Base-by-base conservation (phyloP, 192 early-diverging fungal species). In the Allomyces javanicus region DNA sequence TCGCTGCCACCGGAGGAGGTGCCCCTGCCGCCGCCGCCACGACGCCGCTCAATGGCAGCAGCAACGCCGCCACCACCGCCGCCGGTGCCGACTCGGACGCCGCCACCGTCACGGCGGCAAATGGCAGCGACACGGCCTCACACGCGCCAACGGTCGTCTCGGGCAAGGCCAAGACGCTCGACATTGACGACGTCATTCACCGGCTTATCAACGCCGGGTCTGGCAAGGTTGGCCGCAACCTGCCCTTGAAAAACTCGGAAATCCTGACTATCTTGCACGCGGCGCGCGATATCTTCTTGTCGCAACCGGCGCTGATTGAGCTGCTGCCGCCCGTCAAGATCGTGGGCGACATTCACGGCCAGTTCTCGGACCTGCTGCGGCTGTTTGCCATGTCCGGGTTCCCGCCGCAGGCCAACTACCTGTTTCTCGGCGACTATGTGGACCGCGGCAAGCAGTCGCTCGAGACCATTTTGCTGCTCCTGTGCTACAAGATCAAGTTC, bases 401-500 rank as follows among this genome's bases (percentile, higher is more conserved):
- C 72, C 95, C 95, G 27, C 92, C 92, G 0, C 71, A 78, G 25
- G 80, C 89, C 69, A 96, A 96, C 78, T 97, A 92, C 75, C 75
- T 94, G 67, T 97, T 94, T 69, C 64, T 96, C 23, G 90, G 92
- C 24, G 95, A 97, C 75, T 97, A 97, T 78, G 95, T 97, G 9
- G 95, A 97, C 78, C 85, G 95, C 33, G 95, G 95, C 67, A 95
- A 94, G 74, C 87, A 91, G 77, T 87, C 85, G 67, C 79, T 97
- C 58, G 95, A 97, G 75, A 97, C 91, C 21, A 94, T 97, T 67
- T 76, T 92, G 25, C 73, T 97, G 67, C 76, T 97, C 66, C 83
- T 97, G 65, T 90, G 88, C 73, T 97, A 91, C 81, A 97, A 97
- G 76, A 87, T 97, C 74, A 94, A 97, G 73, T 93, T 89, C 71